Evolutionary conservation across 345 rosid genomes (phyloP).

Genomic region (Citrus maxima): DNA sequence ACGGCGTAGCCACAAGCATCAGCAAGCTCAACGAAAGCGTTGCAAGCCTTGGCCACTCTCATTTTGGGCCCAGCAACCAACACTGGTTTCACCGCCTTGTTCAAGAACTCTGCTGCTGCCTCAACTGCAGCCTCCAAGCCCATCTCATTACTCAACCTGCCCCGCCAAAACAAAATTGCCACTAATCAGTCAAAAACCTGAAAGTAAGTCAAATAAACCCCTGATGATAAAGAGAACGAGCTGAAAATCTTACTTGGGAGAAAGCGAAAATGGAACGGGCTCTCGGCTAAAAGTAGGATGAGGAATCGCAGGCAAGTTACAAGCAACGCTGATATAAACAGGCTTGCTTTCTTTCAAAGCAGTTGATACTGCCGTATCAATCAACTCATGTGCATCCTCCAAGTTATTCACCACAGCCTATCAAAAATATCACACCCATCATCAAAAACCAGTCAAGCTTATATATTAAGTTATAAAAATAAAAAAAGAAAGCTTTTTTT

Average conservation of each 20-base stretch:
- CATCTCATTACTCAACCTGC: slow-evolving; percentile 52
- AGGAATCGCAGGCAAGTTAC: slow-evolving; percentile 64
- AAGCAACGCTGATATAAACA: slow-evolving; percentile 70
- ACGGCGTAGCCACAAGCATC: slow-evolving; percentile 62
- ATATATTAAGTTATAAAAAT: background rate
- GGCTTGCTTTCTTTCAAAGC: slow-evolving; percentile 84
- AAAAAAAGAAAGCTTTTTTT: background rate
- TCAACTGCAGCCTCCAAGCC: slow-evolving; percentile 74
- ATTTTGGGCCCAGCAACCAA: slow-evolving; percentile 72
- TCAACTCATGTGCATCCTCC: slow-evolving; percentile 74
- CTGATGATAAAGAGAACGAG: background rate
- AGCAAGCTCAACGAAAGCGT: slow-evolving; percentile 59
- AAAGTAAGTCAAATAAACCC: background rate
- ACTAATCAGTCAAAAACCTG: background rate
- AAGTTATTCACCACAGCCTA: slow-evolving; percentile 78
- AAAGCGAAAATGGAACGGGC: slow-evolving; percentile 59
- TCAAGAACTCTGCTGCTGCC: slow-evolving; percentile 70
- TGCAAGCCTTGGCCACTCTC: slow-evolving; percentile 51
- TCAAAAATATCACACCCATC: background rate
- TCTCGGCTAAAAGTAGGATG: slow-evolving; percentile 69
- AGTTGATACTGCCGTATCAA: slow-evolving; percentile 73
- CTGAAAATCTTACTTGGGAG: slow-evolving; percentile 42
- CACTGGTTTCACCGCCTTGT: slow-evolving; percentile 79
- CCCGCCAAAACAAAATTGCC: background rate
- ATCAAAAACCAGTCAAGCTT: background rate